Evolutionary conservation across 345 rosid genomes (phyloP).

Genomic region (Arabidopsis arenosa): DNA sequence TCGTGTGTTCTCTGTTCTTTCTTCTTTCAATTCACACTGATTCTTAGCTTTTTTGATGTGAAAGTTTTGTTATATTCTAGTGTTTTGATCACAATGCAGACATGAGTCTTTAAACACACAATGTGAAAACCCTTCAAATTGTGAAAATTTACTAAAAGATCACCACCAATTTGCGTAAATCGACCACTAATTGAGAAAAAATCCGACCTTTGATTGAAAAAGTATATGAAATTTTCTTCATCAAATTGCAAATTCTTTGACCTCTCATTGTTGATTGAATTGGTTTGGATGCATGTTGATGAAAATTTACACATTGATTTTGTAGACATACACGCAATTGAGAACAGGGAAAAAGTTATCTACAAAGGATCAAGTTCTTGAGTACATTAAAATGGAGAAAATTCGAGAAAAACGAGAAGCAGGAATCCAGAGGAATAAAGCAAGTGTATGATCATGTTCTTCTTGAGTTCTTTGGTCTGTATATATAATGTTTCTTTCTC

Average conservation of each 20-base stretch:
- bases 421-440: slow-evolving; percentile 33
- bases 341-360: slow-evolving; percentile 53
- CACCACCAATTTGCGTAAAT: neutral
- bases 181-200: neutral
- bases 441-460: slow-evolving; percentile 31
- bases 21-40: neutral
- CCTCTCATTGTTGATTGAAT: neutral
- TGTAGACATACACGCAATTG: slow-evolving; percentile 54
- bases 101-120: neutral
- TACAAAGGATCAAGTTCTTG: slow-evolving; percentile 58
- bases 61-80: neutral
- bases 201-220: neutral
- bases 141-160: neutral
- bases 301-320: neutral
- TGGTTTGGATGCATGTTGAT: slow-evolving; percentile 27
- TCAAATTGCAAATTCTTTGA: neutral
- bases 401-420: slow-evolving; percentile 30
- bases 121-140: neutral
- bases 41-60: neutral
- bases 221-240: neutral
- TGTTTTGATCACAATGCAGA: neutral
- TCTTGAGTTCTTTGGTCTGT: neutral
- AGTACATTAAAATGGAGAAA: slow-evolving; percentile 31
- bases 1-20: slow-evolving; percentile 14
- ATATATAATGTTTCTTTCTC: slow-evolving; percentile 15